Base-by-base conservation (phyloP, 352 stramenopile species). In the Phytophthora vignae region DNA sequence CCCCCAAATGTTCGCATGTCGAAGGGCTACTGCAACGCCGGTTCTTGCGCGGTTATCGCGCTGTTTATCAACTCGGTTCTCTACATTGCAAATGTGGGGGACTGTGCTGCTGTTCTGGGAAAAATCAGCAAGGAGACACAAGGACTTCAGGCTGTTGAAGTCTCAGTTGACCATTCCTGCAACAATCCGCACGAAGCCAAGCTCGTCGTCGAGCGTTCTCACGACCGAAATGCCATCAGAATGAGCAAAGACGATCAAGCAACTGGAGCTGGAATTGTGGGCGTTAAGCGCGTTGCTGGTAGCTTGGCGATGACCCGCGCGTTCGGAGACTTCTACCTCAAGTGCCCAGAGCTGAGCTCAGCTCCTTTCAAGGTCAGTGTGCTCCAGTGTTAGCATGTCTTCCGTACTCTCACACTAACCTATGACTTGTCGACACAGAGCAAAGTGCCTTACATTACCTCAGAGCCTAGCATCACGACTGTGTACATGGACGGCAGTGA, bases 311-410 rank as follows among this genome's bases (percentile, higher is more conserved):
- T 98, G 27, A 98, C 95, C 6, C 83, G 93, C 60, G 95, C 95
- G 1, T 90, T 98, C 46, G 95, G 95, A 15, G 95, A 98, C 71
- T 97, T 96, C 19, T 98, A 98, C 52, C 79, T 98, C 10, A 98
- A 98, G 69, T 97, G 87, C 49, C 90, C 94, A 67, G 80, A 94
- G 22, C 73, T 98, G n/a, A 97, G 90, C 50, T 96, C 93, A 12
- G 82, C 89, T 58, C 95, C 93, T 7, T 98, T 98, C 73, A 98
- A 98, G 80, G 80, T 91, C 42, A 12, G 25, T 61, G n/a, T 19
- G 11, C 5, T 38, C 12, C 11, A 59, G 4, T 50, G 42, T 3
- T 19, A 33, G 8, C 6, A 55, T 8, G 8, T 9, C 33, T 10
- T 27, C 52, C 5, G 15, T 7, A 29, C 25, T 42, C 31, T 31